Percentiles rank a stretch among this genome's conserved stretches.
Conservation (phyloP, 495 filamentous ascomycete genomes). For the Trichoderma reesei region DNA sequence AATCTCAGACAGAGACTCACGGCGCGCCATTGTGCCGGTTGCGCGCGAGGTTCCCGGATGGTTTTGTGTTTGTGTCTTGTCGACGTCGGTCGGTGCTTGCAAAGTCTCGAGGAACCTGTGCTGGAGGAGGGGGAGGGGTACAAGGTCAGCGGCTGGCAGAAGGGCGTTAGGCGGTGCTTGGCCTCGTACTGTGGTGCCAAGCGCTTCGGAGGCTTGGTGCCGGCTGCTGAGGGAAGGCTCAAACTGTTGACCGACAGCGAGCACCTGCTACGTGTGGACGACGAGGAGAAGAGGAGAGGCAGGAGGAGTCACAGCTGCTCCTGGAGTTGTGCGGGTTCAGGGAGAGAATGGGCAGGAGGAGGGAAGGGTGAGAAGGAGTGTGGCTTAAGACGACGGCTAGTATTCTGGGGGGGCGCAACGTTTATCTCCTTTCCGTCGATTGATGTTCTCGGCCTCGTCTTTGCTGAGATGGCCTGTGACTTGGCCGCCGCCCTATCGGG, state of each 20-base stretch:
- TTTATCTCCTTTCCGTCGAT: constrained; percentile 5
- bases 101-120: background rate
- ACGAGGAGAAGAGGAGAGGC: too few relatives aligned
- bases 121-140: constrained; percentile 4
- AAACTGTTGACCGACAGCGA: too few relatives aligned
- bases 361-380: background rate
- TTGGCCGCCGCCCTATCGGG: background rate
- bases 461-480: background rate
- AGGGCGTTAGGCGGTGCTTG: background rate
- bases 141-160: constrained; percentile 1
- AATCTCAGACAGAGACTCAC: constrained; percentile 44
- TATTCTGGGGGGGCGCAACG: background rate
- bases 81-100: background rate
- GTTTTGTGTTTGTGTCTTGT: background rate
- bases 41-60: constrained; percentile 37
- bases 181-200: background rate
- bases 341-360: background rate
- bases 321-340: background rate
- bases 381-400: background rate
- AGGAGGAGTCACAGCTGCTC: background rate
- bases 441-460: background rate
- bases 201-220: background rate
- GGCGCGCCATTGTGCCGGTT: constrained; percentile 28
- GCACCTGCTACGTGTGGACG: too few relatives aligned
- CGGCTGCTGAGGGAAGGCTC: background rate